Evolutionary conservation across 1,284 basidiomycete species (phyloP).

Genomic region (Xerocomus minutiporus): DNA sequence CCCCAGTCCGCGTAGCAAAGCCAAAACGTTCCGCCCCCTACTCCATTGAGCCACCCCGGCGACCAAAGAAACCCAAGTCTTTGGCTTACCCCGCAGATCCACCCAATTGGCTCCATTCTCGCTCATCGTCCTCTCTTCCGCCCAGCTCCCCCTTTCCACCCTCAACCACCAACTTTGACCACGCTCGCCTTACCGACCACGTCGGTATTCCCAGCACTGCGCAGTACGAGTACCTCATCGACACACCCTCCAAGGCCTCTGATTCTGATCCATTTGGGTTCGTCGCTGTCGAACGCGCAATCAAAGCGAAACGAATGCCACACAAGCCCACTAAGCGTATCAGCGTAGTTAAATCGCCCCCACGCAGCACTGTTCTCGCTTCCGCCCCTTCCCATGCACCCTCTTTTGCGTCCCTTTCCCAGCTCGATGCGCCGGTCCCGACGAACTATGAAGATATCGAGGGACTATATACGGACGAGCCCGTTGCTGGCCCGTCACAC

Average conservation of each 20-base stretch:
- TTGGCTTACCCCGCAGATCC: slow-evolving; percentile 30
- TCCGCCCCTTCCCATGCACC: slow-evolving; percentile 8
- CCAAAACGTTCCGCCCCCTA: slow-evolving; percentile 14
- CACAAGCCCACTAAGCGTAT: slow-evolving; percentile 9
- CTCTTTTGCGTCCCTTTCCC: slow-evolving; percentile 16
- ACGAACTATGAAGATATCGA: slow-evolving; percentile 34
- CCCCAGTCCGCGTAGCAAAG: slow-evolving; percentile 26
- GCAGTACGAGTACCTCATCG: slow-evolving; percentile 19
- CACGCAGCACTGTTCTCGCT: slow-evolving; percentile 19
- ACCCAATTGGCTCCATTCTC: slow-evolving; percentile 29
- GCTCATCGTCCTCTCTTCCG: slow-evolving; percentile 29
- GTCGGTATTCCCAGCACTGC: background rate
- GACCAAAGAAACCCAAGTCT: slow-evolving; percentile 34
- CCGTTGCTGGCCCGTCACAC: slow-evolving; percentile 26
- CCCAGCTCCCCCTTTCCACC: slow-evolving; percentile 32
- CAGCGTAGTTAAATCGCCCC: slow-evolving; percentile 22
- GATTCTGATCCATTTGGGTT: slow-evolving; percentile 44
- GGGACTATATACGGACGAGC: slow-evolving; percentile 27
- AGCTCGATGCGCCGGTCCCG: slow-evolving; percentile 18
- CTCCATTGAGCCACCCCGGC: slow-evolving; percentile 26
- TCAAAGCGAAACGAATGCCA: slow-evolving; percentile 29
- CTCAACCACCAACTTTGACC: slow-evolving; percentile 21
- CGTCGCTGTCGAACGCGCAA: slow-evolving; percentile 37
- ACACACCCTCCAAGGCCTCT: slow-evolving; percentile 21
- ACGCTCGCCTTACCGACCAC: slow-evolving; percentile 6